Evolutionary conservation across 331 rosid genomes (phyloP), one percentile per base, ranked within the genome.

Genomic region (Stylosanthes scabra): DNA sequence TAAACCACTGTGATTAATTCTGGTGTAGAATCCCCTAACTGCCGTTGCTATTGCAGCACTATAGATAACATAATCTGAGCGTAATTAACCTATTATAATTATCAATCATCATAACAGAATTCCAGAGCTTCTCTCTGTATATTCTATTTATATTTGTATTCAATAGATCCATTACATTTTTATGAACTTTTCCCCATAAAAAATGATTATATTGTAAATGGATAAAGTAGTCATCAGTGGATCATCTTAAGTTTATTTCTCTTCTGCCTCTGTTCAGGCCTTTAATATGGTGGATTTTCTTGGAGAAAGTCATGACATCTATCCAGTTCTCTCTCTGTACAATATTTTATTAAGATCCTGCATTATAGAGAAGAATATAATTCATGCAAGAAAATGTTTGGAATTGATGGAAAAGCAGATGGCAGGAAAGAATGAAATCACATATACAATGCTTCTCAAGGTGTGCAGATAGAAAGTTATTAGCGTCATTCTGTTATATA

Each of bases 381-480:
- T 50, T 75, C 86, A 86, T 83, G 90, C 88, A 66, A 68, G 84
- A 50, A 87, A 77, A 77, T 93, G 98, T 83, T 85, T 93, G 83
- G 91, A 89, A 69, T 76, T 87, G 75, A 93, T 91, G 98, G 98
- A 87, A 71, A 78, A 64, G 46, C 77, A 54, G 71, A 82, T 85
- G 86, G 86, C 84, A 42, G 97, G 94, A 76, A 89, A 80, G 87
- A 85, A 86, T 85, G 92, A 93, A 83, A 76, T 71, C 27, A 93
- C 97, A 3, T 93, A 91, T 78, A 46, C 68, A 11, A 82, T 82
- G 79, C 90, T 93, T 76, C 92, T 93, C 66, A 75, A 93, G 97
- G 98, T 93, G 45, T 65, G 85, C 55, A 44, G 56, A 83, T 49
- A 69, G 51, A 59, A 55, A 58, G 41, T 60, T 42, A 13, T 50